Conservation (phyloP, 2,329 filamentous ascomycete species). For the Pochonia chlamydosporia region DNA sequence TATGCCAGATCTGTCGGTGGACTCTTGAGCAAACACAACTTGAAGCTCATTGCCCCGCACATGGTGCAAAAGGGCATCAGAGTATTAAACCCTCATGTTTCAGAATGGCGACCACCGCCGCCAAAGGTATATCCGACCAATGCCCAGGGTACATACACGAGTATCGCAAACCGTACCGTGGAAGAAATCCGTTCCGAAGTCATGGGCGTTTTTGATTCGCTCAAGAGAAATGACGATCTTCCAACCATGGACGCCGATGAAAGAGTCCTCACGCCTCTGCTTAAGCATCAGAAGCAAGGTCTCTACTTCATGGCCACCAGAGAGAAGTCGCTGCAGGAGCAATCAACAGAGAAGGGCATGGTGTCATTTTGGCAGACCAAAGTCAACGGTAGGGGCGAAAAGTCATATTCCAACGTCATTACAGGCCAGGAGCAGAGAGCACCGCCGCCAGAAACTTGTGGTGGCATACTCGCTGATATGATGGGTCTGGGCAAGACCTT, state of each 20-base stretch:
- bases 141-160: slow-evolving; percentile 19
- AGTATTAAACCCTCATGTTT: slow-evolving; percentile 71
- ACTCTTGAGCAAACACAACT: slow-evolving; percentile 55
- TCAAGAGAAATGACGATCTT: slow-evolving; percentile 69
- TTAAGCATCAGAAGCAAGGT: slow-evolving; percentile 86
- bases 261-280: slow-evolving; percentile 59
- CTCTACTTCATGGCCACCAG: slow-evolving; percentile 79
- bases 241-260: slow-evolving; percentile 63
- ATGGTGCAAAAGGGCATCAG: slow-evolving; percentile 62
- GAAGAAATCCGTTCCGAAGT: slow-evolving; percentile 87
- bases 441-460: slow-evolving; percentile 60
- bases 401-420: slow-evolving; percentile 75
- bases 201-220: slow-evolving; percentile 79
- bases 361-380: slow-evolving; percentile 74
- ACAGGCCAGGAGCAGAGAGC: slow-evolving; percentile 60
- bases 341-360: slow-evolving; percentile 52
- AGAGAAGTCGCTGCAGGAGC: slow-evolving; percentile 60
- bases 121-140: slow-evolving; percentile 27
- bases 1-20: slow-evolving; percentile 60
- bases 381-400: slow-evolving; percentile 42
- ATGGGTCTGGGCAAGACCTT: slow-evolving; percentile 87
- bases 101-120: slow-evolving; percentile 38
- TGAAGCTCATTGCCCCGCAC: slow-evolving; percentile 62
- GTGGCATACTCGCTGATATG: slow-evolving; percentile 76
- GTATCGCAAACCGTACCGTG: slow-evolving; percentile 52